Evolutionary conservation across 177 flowering plant genomes (phyloP).

Genomic region (Vitis hybrid): DNA sequence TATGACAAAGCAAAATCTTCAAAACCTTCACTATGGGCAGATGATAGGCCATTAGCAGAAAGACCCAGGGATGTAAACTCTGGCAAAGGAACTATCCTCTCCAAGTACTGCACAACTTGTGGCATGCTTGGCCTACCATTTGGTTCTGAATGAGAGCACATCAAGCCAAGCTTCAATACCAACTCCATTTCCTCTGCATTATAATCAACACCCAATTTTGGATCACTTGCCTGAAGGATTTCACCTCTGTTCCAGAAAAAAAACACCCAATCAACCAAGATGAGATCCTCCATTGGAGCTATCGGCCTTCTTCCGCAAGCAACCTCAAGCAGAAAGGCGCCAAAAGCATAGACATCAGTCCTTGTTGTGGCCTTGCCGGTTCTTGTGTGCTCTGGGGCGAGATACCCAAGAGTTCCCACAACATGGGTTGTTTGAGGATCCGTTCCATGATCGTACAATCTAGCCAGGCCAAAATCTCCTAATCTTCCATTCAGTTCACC

Average conservation of each 20-base stretch:
- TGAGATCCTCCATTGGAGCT: neutral
- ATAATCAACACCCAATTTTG: conserved; percentile 12
- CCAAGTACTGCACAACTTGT: conserved; percentile 25
- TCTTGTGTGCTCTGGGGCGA: conserved; percentile 36
- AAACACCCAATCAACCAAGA: conserved; percentile 25
- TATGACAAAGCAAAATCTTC: conserved; percentile 10
- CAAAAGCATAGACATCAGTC: conserved; percentile 36
- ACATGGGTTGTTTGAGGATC: conserved; percentile 38
- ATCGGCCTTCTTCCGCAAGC: conserved; percentile 29
- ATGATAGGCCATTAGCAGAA: conserved; percentile 1
- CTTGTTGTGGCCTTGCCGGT: conserved; percentile 31
- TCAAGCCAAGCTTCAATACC: conserved; percentile 29
- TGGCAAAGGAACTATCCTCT: conserved; percentile 21
- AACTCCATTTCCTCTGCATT: conserved; percentile 20
- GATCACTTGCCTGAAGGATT: conserved; percentile 20
- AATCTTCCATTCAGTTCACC: conserved; percentile 41
- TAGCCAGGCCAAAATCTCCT: conserved; percentile 58
- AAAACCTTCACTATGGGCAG: conserved; percentile 13
- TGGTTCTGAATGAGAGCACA: conserved; percentile 21
- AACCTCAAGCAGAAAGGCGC: conserved; percentile 32
- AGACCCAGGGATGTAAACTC: conserved; percentile 3
- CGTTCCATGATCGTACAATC: conserved; percentile 31
- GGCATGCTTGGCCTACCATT: conserved; percentile 26
- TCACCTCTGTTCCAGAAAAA: conserved; percentile 17
- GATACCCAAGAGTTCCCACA: conserved; percentile 42